phyloP scores from a whole-genome alignment of 176 grass and related monocot species.

The Chrysopogon serrulatus region DNA sequence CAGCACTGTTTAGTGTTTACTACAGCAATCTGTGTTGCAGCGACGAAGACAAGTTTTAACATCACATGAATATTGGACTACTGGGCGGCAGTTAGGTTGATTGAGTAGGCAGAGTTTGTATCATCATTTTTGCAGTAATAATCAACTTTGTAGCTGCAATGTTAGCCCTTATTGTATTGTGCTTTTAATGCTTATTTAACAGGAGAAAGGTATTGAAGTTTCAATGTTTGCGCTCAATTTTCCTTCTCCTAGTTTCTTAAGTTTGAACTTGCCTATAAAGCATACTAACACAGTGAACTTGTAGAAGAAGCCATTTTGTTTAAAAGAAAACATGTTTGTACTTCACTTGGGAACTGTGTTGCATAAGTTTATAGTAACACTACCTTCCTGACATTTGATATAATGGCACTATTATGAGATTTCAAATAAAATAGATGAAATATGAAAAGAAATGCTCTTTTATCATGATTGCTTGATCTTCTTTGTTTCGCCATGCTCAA shows the following conservation, averaged over 20 bases:
- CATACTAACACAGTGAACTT: not conserved
- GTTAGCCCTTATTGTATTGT: not conserved
- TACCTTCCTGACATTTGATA: not conserved
- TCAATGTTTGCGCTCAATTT: not conserved
- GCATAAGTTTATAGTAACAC: not conserved
- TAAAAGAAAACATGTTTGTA: not conserved
- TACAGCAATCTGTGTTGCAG: not conserved
- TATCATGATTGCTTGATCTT: not conserved
- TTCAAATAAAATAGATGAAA: not conserved
- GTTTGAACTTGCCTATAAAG: not conserved
- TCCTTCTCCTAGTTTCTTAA: not conserved
- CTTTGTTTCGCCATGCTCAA: not conserved
- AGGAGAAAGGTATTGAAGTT: not conserved
- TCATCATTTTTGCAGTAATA: not conserved
- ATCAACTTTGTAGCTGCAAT: not conserved
- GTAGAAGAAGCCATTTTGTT: not conserved
- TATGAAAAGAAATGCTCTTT: not conserved
- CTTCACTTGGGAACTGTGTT: not conserved
- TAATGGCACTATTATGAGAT: not conserved
- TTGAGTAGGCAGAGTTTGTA: not conserved
- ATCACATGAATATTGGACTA: not conserved
- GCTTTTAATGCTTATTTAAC: not conserved
- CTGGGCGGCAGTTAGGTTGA: accelerated
- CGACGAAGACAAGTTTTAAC: not conserved
- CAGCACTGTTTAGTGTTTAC: not conserved